phyloP scores from a whole-genome alignment of 164 flowering plant genomes.

The Magnolia changhungtana region DNA sequence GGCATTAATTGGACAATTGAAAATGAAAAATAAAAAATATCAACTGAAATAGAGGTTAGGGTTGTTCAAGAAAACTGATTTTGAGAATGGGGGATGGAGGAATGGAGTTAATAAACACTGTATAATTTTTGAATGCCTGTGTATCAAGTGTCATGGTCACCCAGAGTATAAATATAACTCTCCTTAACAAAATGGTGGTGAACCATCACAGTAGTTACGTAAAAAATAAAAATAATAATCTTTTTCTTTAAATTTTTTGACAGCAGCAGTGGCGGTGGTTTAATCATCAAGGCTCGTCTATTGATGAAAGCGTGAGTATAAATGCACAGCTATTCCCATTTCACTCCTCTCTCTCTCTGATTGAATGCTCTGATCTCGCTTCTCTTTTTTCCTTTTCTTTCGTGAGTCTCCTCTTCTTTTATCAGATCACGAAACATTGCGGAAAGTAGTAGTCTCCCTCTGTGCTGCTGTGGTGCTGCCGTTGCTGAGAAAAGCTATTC shows the following conservation, averaged over 20 bases:
- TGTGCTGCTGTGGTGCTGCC: slow-evolving; percentile 26
- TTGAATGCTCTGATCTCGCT: background rate
- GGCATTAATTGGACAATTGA: background rate
- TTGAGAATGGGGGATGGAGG: no score
- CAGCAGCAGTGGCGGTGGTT: slow-evolving; percentile 84
- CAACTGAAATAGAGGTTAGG: no score
- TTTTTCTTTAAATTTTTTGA: background rate
- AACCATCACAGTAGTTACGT: background rate
- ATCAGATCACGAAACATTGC: background rate
- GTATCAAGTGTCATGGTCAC: background rate
- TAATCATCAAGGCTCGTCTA: slow-evolving; percentile 82
- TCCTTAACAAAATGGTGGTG: background rate
- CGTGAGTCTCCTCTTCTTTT: background rate
- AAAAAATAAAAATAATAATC: background rate
- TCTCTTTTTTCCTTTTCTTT: slow-evolving; percentile 3
- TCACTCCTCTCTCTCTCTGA: slow-evolving; percentile 7
- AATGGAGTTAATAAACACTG: no score
- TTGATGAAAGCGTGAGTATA: slow-evolving; percentile 89
- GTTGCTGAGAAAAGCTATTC: slow-evolving; percentile 31
- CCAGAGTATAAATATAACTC: background rate
- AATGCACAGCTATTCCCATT: slow-evolving; percentile 54
- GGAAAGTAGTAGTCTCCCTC: background rate
- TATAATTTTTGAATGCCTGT: background rate
- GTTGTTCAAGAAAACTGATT: no score
- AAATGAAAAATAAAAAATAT: background rate